Evolutionary conservation across 1,284 basidiomycete genomes (phyloP).

Genomic region (Marasmius tenuissimus): DNA sequence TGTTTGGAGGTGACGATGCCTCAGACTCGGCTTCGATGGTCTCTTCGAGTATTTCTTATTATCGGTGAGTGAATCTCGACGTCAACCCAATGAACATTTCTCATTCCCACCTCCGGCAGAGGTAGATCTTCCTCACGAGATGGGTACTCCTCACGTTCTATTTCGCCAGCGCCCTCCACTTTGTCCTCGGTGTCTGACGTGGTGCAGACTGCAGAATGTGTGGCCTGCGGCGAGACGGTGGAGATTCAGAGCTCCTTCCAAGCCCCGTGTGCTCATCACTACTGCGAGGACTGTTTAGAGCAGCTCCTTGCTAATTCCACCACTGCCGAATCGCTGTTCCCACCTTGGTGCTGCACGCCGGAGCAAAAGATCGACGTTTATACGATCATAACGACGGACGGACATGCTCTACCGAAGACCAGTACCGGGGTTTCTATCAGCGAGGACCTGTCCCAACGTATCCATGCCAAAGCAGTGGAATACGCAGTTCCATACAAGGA

Average conservation of each 20-base stretch:
- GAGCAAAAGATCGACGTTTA: slow-evolving; percentile 3
- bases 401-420: not conserved
- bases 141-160: not conserved
- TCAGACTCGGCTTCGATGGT: not conserved
- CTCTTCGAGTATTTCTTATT: no score
- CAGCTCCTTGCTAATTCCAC: slow-evolving; percentile 36
- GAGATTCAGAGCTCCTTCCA: not conserved
- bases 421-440: not conserved
- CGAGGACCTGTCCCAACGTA: slow-evolving; percentile 19
- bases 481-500: not conserved
- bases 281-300: slow-evolving; percentile 35
- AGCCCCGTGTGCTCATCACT: slow-evolving; percentile 18
- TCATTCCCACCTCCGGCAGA: no score
- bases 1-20: not conserved
- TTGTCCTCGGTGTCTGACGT: not conserved
- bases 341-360: slow-evolving; percentile 40
- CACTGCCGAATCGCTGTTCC: slow-evolving; percentile 42
- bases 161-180: not conserved
- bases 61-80: no score
- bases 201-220: not conserved
- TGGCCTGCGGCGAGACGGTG: slow-evolving; percentile 3
- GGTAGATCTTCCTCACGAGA: not conserved
- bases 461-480: slow-evolving; percentile 18
- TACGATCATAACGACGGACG: not conserved
- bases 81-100: no score